These are phyloP conservation scores for Pythium oligandrum DNA, from an alignment of 352 stramenopile species.

Conservation along the genomic window DNA sequence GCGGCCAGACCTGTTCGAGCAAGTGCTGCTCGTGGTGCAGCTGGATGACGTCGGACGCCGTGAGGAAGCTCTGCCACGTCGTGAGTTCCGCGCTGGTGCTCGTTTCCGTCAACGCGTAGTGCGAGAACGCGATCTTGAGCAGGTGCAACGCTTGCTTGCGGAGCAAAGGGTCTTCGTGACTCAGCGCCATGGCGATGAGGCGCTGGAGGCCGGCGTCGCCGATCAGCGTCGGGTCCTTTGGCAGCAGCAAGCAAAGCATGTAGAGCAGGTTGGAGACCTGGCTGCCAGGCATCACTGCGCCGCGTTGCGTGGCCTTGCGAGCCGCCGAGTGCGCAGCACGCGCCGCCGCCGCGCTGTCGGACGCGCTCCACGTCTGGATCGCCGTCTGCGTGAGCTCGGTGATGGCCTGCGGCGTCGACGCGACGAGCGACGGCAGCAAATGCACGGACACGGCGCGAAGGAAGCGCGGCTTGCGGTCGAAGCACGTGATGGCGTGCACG, in stretches of 20 bases:
- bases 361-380: conserved; percentile 14
- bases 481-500: conserved; percentile 28
- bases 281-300: conserved; percentile 7
- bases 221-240: conserved; percentile 38
- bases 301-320: conserved; percentile 8
- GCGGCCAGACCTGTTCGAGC: conserved; percentile 80
- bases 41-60: conserved; percentile 75
- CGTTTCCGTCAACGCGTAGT: conserved; percentile 28
- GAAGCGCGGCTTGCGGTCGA: conserved; percentile 35
- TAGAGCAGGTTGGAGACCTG: conserved; percentile 52
- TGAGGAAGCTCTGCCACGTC: conserved; percentile 69
- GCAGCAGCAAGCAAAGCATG: conserved; percentile 54
- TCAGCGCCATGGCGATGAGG: conserved; percentile 48
- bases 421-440: conserved; percentile 40
- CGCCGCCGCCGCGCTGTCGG: conserved; percentile 7
- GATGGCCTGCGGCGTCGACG: conserved; percentile 4
- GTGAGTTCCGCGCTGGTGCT: conserved; percentile 11
- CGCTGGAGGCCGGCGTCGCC: conserved; percentile 30
- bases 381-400: conserved; percentile 11
- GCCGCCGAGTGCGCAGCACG: conserved; percentile 7
- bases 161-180: conserved; percentile 44
- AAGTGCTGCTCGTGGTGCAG: conserved; percentile 81
- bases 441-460: conserved; percentile 39
- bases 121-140: conserved; percentile 58
- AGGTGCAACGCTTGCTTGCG: conserved; percentile 69